These are phyloP conservation scores for Microcyclospora tardicrescens DNA, from an alignment of 2,329 filamentous ascomycete genomes.

Conservation along the genomic window DNA sequence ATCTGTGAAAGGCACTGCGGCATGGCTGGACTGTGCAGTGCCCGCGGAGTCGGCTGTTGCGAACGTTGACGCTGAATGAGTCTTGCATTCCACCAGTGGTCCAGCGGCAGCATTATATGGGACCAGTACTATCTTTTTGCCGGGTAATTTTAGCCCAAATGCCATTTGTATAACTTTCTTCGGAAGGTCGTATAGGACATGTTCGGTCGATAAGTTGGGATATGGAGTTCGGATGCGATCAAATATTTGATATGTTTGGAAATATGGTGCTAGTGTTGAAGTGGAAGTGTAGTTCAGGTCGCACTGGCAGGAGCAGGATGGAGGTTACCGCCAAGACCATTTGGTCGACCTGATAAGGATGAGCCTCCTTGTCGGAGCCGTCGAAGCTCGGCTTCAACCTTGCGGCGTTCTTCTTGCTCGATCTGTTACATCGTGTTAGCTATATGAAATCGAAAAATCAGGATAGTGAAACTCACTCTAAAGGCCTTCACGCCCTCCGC, in stretches of 20 bases:
- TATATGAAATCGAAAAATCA: constrained; percentile 1
- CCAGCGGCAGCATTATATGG: too few species aligned
- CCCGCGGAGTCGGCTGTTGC: too few species aligned
- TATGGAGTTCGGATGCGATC: neutral
- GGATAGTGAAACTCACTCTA: constrained; percentile 38
- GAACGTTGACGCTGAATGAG: too few species aligned
- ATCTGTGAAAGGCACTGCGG: too few species aligned
- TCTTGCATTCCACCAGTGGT: too few species aligned
- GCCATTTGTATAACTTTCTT: too few species aligned
- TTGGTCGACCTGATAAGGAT: neutral
- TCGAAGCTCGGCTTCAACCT: constrained; percentile 51
- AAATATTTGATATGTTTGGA: neutral
- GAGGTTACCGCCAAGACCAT: too few species aligned
- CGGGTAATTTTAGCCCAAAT: too few species aligned
- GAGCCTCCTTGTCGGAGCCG: constrained; percentile 32
- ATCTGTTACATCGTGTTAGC: constrained; percentile 34
- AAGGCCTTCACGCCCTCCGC: constrained; percentile 51
- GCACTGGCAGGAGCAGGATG: neutral
- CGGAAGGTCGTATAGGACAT: neutral
- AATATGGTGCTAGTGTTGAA: neutral
- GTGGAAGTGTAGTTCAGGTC: neutral
- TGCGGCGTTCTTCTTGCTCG: constrained; percentile 58
- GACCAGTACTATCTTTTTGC: too few species aligned
- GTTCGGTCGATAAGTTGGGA: neutral
- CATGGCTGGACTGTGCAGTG: too few species aligned